Base-by-base conservation (phyloP, 202 grass and related monocot species). In the Hordeum pubiflorum region DNA sequence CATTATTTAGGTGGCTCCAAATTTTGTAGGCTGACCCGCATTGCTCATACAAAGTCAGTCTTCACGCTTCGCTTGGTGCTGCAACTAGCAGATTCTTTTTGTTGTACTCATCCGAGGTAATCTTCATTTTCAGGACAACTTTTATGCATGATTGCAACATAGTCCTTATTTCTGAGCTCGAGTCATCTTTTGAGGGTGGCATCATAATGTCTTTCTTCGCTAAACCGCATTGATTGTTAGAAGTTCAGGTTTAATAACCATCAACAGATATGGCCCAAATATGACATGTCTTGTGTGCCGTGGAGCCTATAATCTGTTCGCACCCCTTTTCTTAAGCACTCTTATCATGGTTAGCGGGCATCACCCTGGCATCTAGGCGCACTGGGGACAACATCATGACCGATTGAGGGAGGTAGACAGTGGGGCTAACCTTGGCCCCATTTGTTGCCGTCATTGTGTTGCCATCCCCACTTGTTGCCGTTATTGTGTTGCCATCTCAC, bases 21-120 rank as follows among this genome's bases (percentile, higher is more conserved):
- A 72, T 75, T 71, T 82, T 98, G 65, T 83, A 99, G 96, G 89
- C 87, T 63, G 92, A 99, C 67, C 92, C 96, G 21, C 96, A 99
- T 82, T 99, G 96, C 75, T 99, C 96, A 7, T 99, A 99, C 44
- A 84, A 76, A 88, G 74, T 93, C 58, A 85, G 36, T 70, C 54
- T 88, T 72, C 89, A 75, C 52, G 88, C 89, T 88, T 95, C 92
- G 69, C 61, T 89, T 79, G 81, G 84, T 80, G 87, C 90, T 78
- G 90, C 90, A 58, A 87, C 96, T 37, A 85, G 92, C 69, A 89
- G 96, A 86, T 99, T 99, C 79, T 76, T 92, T 82, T 84, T 98
- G 44, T 81, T 91, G 48, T 95, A 95, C 88, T 90, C 89, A 57
- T 87, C 96, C 64, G 85, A 93, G 96, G 96, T 99, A 81, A 89